Evolutionary conservation across 805 yeast species (phyloP), one percentile per base, ranked within the genome.

Genomic region (Ogataea naganishii): DNA sequence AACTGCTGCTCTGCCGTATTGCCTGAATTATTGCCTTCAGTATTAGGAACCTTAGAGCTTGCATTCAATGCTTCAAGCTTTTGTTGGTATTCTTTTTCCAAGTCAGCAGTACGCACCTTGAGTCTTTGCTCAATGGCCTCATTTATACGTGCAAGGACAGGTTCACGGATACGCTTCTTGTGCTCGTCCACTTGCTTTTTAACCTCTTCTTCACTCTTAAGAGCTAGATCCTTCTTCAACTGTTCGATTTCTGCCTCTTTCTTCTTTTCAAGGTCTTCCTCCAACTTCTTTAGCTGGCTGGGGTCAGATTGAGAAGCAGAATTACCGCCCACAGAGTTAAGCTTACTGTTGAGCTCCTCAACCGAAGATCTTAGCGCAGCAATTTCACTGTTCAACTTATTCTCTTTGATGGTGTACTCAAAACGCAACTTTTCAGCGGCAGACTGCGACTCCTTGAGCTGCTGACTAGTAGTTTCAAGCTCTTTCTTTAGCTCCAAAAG

Each of bases 161-260:
- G 60, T 1, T 53, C 60, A 32, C 66, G 52, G n/a, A 63, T 37
- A 28, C 46, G 49, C 14, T 39, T 49, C 32, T 57, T 60, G 29
- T 48, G 48, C 1, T 48, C 46, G 23, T 50, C 54, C 20, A 50
- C 37, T 24, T 52, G 53, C 40, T 32, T 49, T 38, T 29, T 24
- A 32, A 52, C 38, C 12, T 60, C 61, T 1, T 49, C 46, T 30
- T 60, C 58, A 23, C 50, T 47, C n/a, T 38, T 42, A 1, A 26
- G 24, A 6, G 34, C 30, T 7, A 47, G 31, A 22, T 56, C 41
- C 6, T 39, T 35, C 26, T 49, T 39, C 11, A 52, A 26, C 14
- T 40, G 42, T 20, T 48, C 51, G 17, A 51, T 48, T 10, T 40
- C 26, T 10, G 40, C 39, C 12, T 36, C 40, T 31, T 39, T 47